Evolutionary conservation across 2,329 filamentous ascomycete genomes (phyloP), one percentile per base, ranked within the genome.

Genomic region (Fusarium nodosum): DNA sequence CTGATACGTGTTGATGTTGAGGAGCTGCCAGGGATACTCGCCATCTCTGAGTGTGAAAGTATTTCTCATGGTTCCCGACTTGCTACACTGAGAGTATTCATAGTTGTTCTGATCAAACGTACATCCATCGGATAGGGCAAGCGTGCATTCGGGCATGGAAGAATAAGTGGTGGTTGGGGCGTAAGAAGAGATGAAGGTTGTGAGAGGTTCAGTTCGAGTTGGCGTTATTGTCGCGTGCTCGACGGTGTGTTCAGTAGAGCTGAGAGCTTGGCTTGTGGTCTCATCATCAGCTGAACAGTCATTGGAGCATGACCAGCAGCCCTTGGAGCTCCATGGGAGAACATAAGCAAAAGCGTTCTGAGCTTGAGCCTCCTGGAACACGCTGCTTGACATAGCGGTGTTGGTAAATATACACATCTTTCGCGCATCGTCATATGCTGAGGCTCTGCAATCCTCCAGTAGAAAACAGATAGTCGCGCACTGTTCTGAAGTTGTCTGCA

Each of bases 71-170:
- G 28, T 41, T 13, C 63, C 65, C 0, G 5, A 33, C 10, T 41
- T 36, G 2, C 11, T 51, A 3, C 63, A 67, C 13, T 51, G 41
- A 15, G 24, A 12, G 16, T 34, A 20, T 0, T 48, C 28, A 10
- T 47, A 33, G 45, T 51, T 46, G 45, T 59, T 46, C 1, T 33
- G 46, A 8, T 55, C 47, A 0, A 46, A 30, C 3, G 18, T 7
- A n/a, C 65, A 67, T 3, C 65, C 65, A 10, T 64, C 58, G 1
- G 58, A 67, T 0, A 68, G 10, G 2, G 65, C 65, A 12, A 68
- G 65, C 0, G 65, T 68, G 4, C 65, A 68, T 3, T 56, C 38
- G 8, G 65, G 53, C 54, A 63, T 62, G 4, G 20, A 28, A 2
- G 63, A 52, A 15, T 58, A 45, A 0, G 64, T 66, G 0, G 64